These are phyloP conservation scores for Kluyveromyces dobzhanskii DNA, from an alignment of 805 yeast species.

Conservation along the genomic window DNA sequence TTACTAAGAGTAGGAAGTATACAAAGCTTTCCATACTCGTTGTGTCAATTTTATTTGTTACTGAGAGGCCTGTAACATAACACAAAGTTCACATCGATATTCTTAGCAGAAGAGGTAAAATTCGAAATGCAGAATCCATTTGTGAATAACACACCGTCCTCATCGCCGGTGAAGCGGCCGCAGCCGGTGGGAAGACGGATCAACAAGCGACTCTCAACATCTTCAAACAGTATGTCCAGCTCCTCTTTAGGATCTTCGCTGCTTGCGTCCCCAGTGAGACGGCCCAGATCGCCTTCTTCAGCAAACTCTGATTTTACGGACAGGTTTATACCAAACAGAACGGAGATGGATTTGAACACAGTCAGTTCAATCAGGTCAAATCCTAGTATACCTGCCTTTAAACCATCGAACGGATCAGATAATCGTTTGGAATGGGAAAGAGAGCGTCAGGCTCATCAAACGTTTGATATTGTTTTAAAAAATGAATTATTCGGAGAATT, in stretches of 20 bases:
- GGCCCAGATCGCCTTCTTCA: slow-evolving; percentile 26
- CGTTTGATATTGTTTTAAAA: slow-evolving; percentile 77
- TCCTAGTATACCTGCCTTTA: slow-evolving; percentile 20
- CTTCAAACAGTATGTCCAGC: slow-evolving; percentile 6
- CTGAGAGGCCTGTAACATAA: too few species aligned
- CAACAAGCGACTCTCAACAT: slow-evolving; percentile 15
- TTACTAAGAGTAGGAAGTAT: too few species aligned
- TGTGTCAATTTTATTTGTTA: too few species aligned
- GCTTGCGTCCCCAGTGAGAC: slow-evolving; percentile 24
- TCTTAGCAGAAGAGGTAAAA: too few species aligned
- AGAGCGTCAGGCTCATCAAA: slow-evolving; percentile 77
- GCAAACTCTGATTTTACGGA: slow-evolving; percentile 51
- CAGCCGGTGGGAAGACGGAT: slow-evolving; percentile 12
- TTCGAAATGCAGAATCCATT: slow-evolving; percentile 26
- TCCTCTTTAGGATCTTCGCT: slow-evolving; percentile 18
- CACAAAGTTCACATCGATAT: too few species aligned
- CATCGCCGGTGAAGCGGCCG: slow-evolving; percentile 24
- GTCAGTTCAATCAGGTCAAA: slow-evolving; percentile 45
- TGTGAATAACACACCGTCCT: slow-evolving; percentile 26
- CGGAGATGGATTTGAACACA: slow-evolving; percentile 81
- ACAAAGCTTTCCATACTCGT: too few species aligned
- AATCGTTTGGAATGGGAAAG: slow-evolving; percentile 59
- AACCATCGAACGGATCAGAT: slow-evolving; percentile 27
- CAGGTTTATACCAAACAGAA: slow-evolving; percentile 79
- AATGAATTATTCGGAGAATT: slow-evolving; percentile 90